A percentile compares a stretch with the other conserved stretches of the same genome.
These are phyloP conservation scores for Gynostemma pentaphyllum DNA, from an alignment of 306 rosid genomes.

Conservation along the genomic window DNA sequence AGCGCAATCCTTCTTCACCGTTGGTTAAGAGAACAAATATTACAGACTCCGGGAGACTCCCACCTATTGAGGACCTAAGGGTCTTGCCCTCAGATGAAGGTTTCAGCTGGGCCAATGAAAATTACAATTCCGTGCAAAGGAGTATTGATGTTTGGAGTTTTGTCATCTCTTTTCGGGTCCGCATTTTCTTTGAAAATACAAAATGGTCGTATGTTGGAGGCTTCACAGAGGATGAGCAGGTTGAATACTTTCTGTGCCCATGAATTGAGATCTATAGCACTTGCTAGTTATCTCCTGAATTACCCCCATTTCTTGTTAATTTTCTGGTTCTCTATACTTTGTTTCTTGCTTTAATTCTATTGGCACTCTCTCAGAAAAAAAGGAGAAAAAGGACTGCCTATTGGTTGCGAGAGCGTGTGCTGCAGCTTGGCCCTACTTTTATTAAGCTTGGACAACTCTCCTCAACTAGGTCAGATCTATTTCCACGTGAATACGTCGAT, in stretches of 20 bases:
- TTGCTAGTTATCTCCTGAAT: conserved; percentile 2
- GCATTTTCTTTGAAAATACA: conserved; percentile 62
- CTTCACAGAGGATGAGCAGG: conserved; percentile 82
- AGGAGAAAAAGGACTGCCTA: conserved; percentile 65
- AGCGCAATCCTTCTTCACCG: conserved; percentile 22
- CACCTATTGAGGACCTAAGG: conserved; percentile 62
- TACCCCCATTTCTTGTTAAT: not conserved
- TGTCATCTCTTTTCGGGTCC: conserved; percentile 66
- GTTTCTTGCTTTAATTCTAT: not conserved
- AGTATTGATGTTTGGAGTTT: conserved; percentile 87
- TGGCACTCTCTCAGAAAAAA: conserved; percentile 33
- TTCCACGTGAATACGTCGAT: conserved; percentile 78
- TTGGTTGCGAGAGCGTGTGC: conserved; percentile 73
- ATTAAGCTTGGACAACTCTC: conserved; percentile 92
- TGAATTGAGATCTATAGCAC: not conserved
- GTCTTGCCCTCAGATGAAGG: conserved; percentile 86
- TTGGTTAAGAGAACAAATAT: conserved; percentile 29
- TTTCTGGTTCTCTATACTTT: not conserved
- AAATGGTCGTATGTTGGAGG: conserved; percentile 88
- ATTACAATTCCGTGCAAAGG: conserved; percentile 78
- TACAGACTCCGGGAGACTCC: conserved; percentile 33
- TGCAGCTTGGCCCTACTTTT: conserved; percentile 93
- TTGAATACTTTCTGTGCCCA: conserved; percentile 19
- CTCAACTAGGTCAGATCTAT: conserved; percentile 84
- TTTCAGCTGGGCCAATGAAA: conserved; percentile 91